phyloP scores from a whole-genome alignment of 768 basidiomycete species.

The Pisolithus marmoratus region DNA sequence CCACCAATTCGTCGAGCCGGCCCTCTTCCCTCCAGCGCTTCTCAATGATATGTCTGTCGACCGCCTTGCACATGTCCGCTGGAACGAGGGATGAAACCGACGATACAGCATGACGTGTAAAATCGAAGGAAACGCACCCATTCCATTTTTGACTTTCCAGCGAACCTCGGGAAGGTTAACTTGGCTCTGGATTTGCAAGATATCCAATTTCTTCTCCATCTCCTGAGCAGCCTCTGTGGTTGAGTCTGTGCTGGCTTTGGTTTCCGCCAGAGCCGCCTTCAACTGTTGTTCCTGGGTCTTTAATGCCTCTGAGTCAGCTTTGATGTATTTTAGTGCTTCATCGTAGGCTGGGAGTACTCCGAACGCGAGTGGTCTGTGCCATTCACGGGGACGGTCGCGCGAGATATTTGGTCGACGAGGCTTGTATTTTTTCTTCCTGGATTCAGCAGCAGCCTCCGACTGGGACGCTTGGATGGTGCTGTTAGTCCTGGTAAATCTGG shows the following conservation, averaged over 20 bases:
- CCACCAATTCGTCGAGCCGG: conserved; percentile 73
- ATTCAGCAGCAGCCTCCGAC: neutral
- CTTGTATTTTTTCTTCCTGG: conserved; percentile 9
- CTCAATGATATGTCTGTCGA: conserved; percentile 77
- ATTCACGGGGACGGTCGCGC: conserved; percentile 47
- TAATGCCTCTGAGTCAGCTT: conserved; percentile 50
- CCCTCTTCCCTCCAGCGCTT: conserved; percentile 84
- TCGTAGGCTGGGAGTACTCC: conserved; percentile 80
- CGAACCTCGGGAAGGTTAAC: conserved; percentile 80
- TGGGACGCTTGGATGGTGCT: conserved; percentile 4
- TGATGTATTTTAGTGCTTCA: conserved; percentile 69
- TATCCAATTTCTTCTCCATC: conserved; percentile 44
- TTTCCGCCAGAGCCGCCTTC: conserved; percentile 13
- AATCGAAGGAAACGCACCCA: conserved; percentile 47
- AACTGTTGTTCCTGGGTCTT: conserved; percentile 25
- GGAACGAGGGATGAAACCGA: neutral
- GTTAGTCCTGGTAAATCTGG: conserved; percentile 6
- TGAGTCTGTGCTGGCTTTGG: conserved; percentile 19
- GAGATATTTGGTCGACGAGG: conserved; percentile 48
- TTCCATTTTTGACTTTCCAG: conserved; percentile 74
- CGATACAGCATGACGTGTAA: neutral
- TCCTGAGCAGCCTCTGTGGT: conserved; percentile 36
- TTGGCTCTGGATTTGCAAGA: conserved; percentile 74
- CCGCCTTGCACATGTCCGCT: conserved; percentile 65
- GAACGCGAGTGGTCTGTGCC: conserved; percentile 55